Conservation (phyloP, 805 yeast genomes). For the Ogataea nakhonphanomensis region DNA sequence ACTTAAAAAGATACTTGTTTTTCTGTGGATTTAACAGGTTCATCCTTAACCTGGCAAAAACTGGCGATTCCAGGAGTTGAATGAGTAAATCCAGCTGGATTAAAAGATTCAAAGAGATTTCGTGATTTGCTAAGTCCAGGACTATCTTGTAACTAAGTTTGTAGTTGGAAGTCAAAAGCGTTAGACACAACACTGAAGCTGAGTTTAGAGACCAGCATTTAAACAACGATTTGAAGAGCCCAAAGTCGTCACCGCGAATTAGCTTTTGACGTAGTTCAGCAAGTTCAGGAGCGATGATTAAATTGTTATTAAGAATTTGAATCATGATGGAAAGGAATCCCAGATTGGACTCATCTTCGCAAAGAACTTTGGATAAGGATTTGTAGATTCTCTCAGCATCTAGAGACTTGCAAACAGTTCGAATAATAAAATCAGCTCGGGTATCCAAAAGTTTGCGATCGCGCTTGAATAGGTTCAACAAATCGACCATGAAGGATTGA, state of each 20-base stretch:
- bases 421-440: conserved; percentile 77
- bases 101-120: conserved; percentile 71
- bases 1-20: conserved; percentile 77
- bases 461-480: conserved; percentile 64
- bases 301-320: conserved; percentile 81
- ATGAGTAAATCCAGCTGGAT: conserved; percentile 88
- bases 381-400: conserved; percentile 81
- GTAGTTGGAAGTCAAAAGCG: conserved; percentile 83
- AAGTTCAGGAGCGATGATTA: conserved; percentile 83
- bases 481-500: conserved; percentile 66
- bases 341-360: conserved; percentile 52
- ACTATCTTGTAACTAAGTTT: conserved; percentile 83
- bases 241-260: conserved; percentile 25
- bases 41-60: conserved; percentile 78
- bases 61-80: conserved; percentile 88
- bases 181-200: conserved; percentile 80
- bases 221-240: conserved; percentile 70
- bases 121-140: conserved; percentile 76
- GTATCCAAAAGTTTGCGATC: conserved; percentile 65
- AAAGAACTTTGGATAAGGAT: conserved; percentile 70
- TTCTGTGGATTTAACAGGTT: conserved; percentile 86
- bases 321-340: conserved; percentile 77
- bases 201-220: conserved; percentile 91
- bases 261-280: conserved; percentile 64
- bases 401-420: conserved; percentile 77